Conservation (phyloP, 2,329 filamentous ascomycete genomes). For the Fusarium sp. region DNA sequence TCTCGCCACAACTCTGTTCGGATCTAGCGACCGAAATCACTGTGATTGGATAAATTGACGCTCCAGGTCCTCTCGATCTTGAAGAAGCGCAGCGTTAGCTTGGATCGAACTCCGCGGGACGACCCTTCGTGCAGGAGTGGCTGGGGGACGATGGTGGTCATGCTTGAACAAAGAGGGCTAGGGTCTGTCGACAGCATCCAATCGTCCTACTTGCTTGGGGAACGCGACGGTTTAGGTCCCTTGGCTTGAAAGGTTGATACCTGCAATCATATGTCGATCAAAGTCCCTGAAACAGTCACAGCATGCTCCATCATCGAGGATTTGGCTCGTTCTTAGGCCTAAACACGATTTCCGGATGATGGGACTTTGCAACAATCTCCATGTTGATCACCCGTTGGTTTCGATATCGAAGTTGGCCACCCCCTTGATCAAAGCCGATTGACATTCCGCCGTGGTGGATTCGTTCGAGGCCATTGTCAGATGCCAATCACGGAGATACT, state of each 20-base stretch:
- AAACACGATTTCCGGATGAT: slow-evolving; percentile 3
- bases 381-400: slow-evolving; percentile 24
- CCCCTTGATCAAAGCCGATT: background rate
- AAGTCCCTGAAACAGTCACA: slow-evolving; percentile 5
- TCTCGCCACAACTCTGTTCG: slow-evolving; percentile 22
- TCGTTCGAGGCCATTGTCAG: background rate
- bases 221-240: background rate
- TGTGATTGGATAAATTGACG: slow-evolving; percentile 32
- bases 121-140: slow-evolving; percentile 43
- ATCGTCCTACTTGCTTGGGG: background rate
- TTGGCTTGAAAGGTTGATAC: slow-evolving; percentile 11
- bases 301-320: background rate
- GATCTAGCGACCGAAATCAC: slow-evolving; percentile 13
- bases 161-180: slow-evolving; percentile 18
- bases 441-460: background rate
- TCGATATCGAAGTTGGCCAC: slow-evolving; percentile 3
- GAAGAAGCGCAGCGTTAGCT: slow-evolving; percentile 45
- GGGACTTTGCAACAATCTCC: slow-evolving; percentile 14
- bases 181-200: slow-evolving; percentile 2
- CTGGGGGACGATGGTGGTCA: slow-evolving; percentile 5
- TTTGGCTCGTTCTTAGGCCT: background rate
- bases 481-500: background rate
- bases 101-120: slow-evolving; percentile 44
- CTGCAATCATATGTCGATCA: slow-evolving; percentile 24
- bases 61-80: slow-evolving; percentile 41